A percentile compares a stretch with the other conserved stretches of the same genome.
phyloP scores from a whole-genome alignment of 306 rosid species.

The Gastrolobium villosum region DNA sequence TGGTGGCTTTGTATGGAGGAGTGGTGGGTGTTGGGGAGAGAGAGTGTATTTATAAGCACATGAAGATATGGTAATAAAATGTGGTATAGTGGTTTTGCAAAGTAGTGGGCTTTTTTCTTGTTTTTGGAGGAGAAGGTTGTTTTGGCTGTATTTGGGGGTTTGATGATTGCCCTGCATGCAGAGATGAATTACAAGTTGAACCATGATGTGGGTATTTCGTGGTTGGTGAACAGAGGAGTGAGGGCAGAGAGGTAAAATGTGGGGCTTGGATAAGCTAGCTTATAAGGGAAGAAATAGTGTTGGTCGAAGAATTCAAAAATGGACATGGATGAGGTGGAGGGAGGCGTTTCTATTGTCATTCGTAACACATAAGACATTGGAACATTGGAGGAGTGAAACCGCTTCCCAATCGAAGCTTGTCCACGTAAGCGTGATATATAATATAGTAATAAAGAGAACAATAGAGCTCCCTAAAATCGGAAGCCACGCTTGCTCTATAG shows the following conservation, averaged over 20 bases:
- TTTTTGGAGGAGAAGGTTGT: not conserved
- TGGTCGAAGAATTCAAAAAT: not conserved
- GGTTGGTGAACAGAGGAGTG: not conserved
- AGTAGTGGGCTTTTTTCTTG: not conserved
- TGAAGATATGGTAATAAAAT: not conserved
- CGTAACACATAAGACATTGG: not conserved
- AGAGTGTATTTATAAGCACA: slow-evolving; percentile 14
- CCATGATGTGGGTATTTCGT: not conserved
- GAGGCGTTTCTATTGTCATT: slow-evolving; percentile 14
- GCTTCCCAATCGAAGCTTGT: not conserved
- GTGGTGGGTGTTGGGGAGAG: too few species aligned
- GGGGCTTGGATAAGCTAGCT: not conserved
- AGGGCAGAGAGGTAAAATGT: not conserved
- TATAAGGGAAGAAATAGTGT: not conserved
- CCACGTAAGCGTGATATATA: not conserved
- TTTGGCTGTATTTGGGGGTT: slow-evolving; percentile 10
- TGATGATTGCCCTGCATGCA: slow-evolving; percentile 38
- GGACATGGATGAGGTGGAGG: not conserved
- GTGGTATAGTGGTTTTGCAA: slow-evolving; percentile 18
- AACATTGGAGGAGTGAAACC: not conserved
- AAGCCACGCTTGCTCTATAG: not conserved
- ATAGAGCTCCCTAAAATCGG: slow-evolving; percentile 11
- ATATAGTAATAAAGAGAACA: not conserved
- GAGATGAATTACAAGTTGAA: not conserved
- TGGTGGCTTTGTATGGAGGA: not conserved